Evolutionary conservation across 2,329 filamentous ascomycete genomes (phyloP).

Genomic region (Tolypocladium endophyticum): DNA sequence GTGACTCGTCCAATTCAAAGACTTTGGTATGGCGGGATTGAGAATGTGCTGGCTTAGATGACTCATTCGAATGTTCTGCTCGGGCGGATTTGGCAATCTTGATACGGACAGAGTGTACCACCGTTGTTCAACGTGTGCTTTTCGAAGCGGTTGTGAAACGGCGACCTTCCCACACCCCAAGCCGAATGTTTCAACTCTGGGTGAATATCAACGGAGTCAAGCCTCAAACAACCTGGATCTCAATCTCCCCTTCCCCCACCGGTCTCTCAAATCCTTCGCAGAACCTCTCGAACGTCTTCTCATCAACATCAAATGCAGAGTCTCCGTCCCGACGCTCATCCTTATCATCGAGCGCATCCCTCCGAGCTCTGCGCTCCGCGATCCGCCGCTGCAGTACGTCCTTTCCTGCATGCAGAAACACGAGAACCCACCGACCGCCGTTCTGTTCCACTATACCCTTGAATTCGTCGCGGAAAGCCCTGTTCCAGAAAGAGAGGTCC

Average conservation of each 20-base stretch:
- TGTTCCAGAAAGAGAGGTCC: neutral
- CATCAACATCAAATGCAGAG: neutral
- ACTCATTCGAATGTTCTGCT: neutral
- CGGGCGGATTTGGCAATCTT: neutral
- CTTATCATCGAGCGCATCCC: neutral
- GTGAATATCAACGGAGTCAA: neutral
- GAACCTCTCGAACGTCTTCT: neutral
- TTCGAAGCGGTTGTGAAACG: neutral
- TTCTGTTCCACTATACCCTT: neutral
- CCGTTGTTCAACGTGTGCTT: too few species aligned
- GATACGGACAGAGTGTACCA: neutral
- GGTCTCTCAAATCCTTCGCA: neutral
- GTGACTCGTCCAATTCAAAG: constrained; percentile 12
- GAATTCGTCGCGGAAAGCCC: neutral
- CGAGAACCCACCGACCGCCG: neutral
- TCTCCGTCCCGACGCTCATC: neutral
- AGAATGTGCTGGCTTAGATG: neutral
- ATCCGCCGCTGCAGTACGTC: neutral
- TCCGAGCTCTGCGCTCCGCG: neutral
- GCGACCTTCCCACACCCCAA: neutral
- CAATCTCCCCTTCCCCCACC: neutral
- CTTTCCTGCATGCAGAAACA: neutral
- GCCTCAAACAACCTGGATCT: neutral
- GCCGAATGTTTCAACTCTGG: neutral
- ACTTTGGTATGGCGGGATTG: constrained; percentile 16